Evolutionary conservation across 2,329 filamentous ascomycete species (phyloP).

Genomic region (Nigrospora osmanthi): DNA sequence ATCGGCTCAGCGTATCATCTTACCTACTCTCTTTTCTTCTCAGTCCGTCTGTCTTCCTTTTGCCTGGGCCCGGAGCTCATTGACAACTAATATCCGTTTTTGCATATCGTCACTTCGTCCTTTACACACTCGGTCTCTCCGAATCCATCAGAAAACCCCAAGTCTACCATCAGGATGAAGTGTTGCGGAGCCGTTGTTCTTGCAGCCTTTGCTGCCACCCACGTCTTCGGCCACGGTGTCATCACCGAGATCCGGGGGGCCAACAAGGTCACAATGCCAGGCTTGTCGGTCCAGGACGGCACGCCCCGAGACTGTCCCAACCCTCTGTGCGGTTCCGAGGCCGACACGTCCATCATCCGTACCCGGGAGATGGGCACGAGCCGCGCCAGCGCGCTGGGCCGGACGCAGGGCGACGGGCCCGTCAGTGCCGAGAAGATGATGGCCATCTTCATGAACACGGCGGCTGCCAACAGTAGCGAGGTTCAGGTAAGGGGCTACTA

Average conservation of each 20-base stretch:
- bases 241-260: slow-evolving; percentile 8
- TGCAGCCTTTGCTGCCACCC: slow-evolving; percentile 7
- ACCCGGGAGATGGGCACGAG: slow-evolving; percentile 43
- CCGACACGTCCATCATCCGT: slow-evolving; percentile 61
- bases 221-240: slow-evolving; percentile 8
- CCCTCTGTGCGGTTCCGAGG: slow-evolving; percentile 52
- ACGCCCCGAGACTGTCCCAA: slow-evolving; percentile 57
- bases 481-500: background rate
- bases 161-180: slow-evolving; percentile 5
- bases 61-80: too few relatives aligned
- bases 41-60: too few relatives aligned
- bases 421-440: slow-evolving; percentile 48
- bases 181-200: slow-evolving; percentile 4
- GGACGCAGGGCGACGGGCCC: slow-evolving; percentile 47
- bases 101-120: too few relatives aligned
- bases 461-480: slow-evolving; percentile 19
- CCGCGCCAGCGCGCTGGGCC: slow-evolving; percentile 49
- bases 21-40: too few relatives aligned
- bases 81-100: too few relatives aligned
- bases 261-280: slow-evolving; percentile 10
- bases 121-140: too few relatives aligned
- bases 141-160: too few relatives aligned
- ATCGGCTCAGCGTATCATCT: too few relatives aligned
- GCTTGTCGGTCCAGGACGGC: slow-evolving; percentile 42
- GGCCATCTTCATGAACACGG: slow-evolving; percentile 46